A percentile compares a stretch with the other conserved stretches of the same genome.
These are phyloP conservation scores for Pyrus bretschneideri DNA, from an alignment of 306 rosid genomes.

Conservation along the genomic window DNA sequence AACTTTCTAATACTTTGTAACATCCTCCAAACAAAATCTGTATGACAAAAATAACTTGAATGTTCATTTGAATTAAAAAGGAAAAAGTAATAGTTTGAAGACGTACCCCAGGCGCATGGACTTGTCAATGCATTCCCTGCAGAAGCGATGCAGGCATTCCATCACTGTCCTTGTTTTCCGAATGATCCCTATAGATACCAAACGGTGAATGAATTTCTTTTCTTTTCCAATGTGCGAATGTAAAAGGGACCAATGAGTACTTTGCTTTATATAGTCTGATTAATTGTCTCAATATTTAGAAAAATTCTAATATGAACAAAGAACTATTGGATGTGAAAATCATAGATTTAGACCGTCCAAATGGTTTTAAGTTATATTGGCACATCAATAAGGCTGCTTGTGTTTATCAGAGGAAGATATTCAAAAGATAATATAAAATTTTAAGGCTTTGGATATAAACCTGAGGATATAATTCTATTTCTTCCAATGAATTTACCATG, in stretches of 20 bases:
- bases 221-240: neutral
- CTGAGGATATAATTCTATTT: neutral
- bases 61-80: neutral
- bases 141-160: constrained; percentile 92
- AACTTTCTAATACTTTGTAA: neutral
- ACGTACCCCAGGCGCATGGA: constrained; percentile 77
- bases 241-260: neutral
- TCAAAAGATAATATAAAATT: neutral
- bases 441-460: neutral
- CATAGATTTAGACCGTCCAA: neutral
- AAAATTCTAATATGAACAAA: neutral
- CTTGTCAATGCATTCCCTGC: constrained; percentile 89
- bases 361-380: neutral
- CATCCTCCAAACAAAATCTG: constrained; percentile 4
- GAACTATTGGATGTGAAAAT: neutral
- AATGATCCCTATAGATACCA: constrained; percentile 58
- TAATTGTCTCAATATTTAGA: neutral
- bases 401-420: neutral
- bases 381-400: neutral
- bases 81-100: neutral
- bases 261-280: neutral
- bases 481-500: neutral
- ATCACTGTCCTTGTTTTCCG: constrained; percentile 75
- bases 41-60: neutral
- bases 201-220: neutral